Percentiles rank a stretch among this genome's conserved stretches.
phyloP scores from a whole-genome alignment of 768 basidiomycete genomes.

The Lyophyllum shimeji region DNA sequence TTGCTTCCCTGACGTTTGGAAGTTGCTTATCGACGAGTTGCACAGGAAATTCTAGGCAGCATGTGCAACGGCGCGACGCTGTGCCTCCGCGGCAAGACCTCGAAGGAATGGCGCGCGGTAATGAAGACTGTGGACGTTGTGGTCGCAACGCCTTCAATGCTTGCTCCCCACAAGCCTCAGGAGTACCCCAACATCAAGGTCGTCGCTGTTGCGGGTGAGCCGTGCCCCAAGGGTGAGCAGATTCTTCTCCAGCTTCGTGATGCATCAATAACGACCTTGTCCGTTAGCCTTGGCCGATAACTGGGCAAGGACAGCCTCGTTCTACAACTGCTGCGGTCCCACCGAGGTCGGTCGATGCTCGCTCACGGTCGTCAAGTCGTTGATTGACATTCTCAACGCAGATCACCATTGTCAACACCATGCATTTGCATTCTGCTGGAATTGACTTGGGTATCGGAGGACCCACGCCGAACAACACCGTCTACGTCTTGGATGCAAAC shows the following conservation, averaged over 20 bases:
- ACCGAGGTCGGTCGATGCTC: constrained; percentile 39
- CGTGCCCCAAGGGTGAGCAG: constrained; percentile 45
- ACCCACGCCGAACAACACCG: constrained; percentile 49
- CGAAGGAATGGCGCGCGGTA: constrained; percentile 45
- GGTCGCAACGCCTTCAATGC: constrained; percentile 53
- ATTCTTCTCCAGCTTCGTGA: background rate
- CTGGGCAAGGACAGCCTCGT: constrained; percentile 41
- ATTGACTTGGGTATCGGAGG: constrained; percentile 42
- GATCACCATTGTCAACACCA: constrained; percentile 56
- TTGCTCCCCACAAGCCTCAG: constrained; percentile 43
- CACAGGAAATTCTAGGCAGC: constrained; percentile 51
- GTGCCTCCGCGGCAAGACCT: constrained; percentile 48
- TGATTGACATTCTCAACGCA: constrained; percentile 11
- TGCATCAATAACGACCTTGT: background rate
- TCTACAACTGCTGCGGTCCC: constrained; percentile 53
- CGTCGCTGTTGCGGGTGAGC: constrained; percentile 53
- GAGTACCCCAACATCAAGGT: constrained; percentile 51
- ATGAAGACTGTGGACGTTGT: constrained; percentile 50
- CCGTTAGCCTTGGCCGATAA: constrained; percentile 33
- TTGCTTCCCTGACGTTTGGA: constrained; percentile 22
- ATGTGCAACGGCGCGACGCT: constrained; percentile 50
- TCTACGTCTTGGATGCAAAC: constrained; percentile 39
- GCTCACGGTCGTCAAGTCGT: constrained; percentile 18
- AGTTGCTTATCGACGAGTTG: constrained; percentile 32
- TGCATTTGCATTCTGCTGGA: constrained; percentile 40